Conservation (phyloP, 768 basidiomycete genomes). For the Pilatotrama ljubarskyi region DNA sequence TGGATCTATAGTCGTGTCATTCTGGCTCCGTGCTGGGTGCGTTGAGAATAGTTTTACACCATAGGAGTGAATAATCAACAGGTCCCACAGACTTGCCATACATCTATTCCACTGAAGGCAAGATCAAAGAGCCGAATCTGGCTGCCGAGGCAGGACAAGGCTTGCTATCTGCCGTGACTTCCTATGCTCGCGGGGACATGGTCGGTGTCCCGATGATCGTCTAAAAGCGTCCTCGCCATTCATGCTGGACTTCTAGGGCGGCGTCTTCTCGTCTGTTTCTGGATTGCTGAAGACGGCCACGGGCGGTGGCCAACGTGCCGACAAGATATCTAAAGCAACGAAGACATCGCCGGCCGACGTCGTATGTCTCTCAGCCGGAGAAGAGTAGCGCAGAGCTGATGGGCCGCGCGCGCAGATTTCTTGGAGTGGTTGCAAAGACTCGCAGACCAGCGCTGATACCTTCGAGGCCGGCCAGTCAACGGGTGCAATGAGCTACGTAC, state of each 20-base stretch:
- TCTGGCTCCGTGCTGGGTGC: constrained; percentile 47
- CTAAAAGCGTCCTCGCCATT: too few relatives aligned
- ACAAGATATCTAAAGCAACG: constrained; percentile 47
- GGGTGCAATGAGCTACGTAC: constrained; percentile 80
- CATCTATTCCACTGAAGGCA: constrained; percentile 91
- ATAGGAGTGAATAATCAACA: neutral
- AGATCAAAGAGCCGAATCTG: constrained; percentile 91
- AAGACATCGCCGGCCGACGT: constrained; percentile 89
- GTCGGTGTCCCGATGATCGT: constrained; percentile 20
- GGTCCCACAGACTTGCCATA: constrained; percentile 38
- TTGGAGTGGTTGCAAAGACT: constrained; percentile 83
- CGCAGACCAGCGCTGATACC: constrained; percentile 82
- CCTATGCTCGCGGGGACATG: constrained; percentile 80
- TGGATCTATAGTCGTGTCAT: constrained; percentile 42
- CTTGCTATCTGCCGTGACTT: constrained; percentile 71
- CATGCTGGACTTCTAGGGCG: constrained; percentile 37
- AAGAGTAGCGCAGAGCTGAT: neutral
- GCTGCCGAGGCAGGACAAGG: constrained; percentile 87
- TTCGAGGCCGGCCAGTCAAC: constrained; percentile 69
- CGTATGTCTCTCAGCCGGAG: constrained; percentile 41
- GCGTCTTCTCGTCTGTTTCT: constrained; percentile 72
- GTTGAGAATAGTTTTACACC: neutral
- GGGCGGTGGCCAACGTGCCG: constrained; percentile 63
- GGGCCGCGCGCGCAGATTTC: constrained; percentile 55
- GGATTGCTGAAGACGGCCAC: constrained; percentile 75